These are phyloP conservation scores for Cystobasidium sp. DNA, from an alignment of 1,284 basidiomycete species.

Conservation along the genomic window DNA sequence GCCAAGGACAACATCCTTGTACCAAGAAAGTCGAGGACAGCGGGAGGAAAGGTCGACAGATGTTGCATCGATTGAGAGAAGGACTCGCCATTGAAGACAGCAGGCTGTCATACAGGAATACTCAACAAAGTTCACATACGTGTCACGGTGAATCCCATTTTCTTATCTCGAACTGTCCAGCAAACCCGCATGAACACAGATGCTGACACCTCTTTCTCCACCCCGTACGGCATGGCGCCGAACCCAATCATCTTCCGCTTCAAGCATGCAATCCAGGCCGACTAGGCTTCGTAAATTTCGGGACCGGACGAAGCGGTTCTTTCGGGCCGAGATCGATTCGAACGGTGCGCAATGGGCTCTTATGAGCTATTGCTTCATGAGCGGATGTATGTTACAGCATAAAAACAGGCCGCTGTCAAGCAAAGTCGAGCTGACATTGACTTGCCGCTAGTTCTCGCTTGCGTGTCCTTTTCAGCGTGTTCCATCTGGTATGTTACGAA, in stretches of 20 bases:
- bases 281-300: background rate
- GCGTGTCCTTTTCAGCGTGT: constrained; percentile 27
- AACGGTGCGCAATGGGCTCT: constrained; percentile 5
- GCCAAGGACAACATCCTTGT: too few species aligned
- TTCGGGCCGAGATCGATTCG: background rate
- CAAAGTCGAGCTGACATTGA: background rate
- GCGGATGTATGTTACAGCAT: constrained; percentile 24
- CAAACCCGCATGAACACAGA: too few species aligned
- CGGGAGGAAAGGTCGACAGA: too few species aligned
- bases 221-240: too few species aligned
- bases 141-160: too few species aligned
- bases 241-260: background rate
- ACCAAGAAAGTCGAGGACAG: too few species aligned
- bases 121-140: too few species aligned
- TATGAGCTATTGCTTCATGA: constrained; percentile 22
- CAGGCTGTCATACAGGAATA: too few species aligned
- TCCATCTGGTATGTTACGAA: constrained; percentile 8
- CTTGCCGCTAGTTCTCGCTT: constrained; percentile 1
- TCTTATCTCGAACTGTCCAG: too few species aligned
- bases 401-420: background rate
- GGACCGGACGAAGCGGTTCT: background rate
- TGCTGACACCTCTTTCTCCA: too few species aligned
- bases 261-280: background rate
- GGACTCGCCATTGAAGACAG: too few species aligned
- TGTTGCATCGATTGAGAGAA: too few species aligned